Base-by-base conservation (phyloP, 2,329 filamentous ascomycete genomes). In the Phaeomoniella chlamydospora region DNA sequence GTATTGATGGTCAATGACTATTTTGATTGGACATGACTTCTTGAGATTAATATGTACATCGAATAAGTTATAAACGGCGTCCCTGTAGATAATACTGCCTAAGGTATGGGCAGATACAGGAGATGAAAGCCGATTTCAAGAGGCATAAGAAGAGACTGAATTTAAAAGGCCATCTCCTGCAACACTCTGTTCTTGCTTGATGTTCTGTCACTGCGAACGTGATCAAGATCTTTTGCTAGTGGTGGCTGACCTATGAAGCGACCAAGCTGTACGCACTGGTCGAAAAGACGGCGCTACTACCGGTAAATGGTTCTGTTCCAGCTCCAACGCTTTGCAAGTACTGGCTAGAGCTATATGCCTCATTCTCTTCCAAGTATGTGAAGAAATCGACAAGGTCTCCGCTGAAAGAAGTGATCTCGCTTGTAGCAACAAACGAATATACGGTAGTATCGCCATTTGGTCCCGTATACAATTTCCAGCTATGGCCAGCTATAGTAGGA, bases 391-490 rank as follows among this genome's bases (percentile, higher is more conserved):
- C 62, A 43, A 78, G 47, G 49, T 80, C 72, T 18, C 65, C 73
- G 29, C 56, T 61, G 54, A 74, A 80, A 52, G 44, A 62, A 15
- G 57, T 62, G n/a, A 68, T 54, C 22, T 65, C 52, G 33, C 53
- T 61, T 13, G 43, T 39, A 0, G 67, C 66, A 4, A 74, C 67
- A 42, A 74, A 80, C 46, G 67, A 72, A 57, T 67, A 79, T 9
- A 80, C 74, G 3, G 64, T 69, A 52, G 64, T 76, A 36, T 55
- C 51, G 17, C 70, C 69, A 44, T 79, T 77, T n/a, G 53, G 55
- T n/a, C 76, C 76, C 39, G 61, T 62, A 56, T 66, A 79, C 34
- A 80, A 56, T 36, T 70, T 65, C 65, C 68, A 80, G n/a, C 48
- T 54, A 18, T 56, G 51, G 29, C 70, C 72, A 29, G 53, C 69